Evolutionary conservation across 2,329 filamentous ascomycete genomes (phyloP), one percentile per base, ranked within the genome.

Genomic region (Hymenoscyphus occultus): DNA sequence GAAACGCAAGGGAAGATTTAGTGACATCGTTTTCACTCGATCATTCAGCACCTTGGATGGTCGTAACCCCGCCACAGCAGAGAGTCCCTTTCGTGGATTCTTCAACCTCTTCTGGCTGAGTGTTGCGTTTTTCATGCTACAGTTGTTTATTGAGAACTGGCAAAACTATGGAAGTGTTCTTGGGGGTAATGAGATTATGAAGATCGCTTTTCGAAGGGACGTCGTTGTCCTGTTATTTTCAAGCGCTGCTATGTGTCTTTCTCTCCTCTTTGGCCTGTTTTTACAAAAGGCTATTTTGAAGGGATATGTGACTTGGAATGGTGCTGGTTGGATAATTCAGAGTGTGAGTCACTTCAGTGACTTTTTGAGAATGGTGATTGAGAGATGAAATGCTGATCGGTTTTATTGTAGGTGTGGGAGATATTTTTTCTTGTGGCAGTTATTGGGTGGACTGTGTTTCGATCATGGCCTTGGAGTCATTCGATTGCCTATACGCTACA

Each of bases 51-150:
- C 88, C 0, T 93, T 93, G 74, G 90, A 93, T 75, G 82, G 88
- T 12, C 86, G 90, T 69, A 93, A 92, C 72, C 81, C 83, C 5
- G 78, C 79, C 0, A 84, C 85, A 1, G 82, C 84, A 3, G 86
- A 88, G 59, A 91, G 87, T 54, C 87, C 88, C 0, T 93, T 93
- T 71, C 86, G 90, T 74, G 91, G 91, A 39, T 93, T 93, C 78
- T 93, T 91, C 72, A 90, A 88, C 0, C 79, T 94, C 0, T 92
- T 92, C 75, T 93, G 91, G 90, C 83, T 92, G 58, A 82, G 83
- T 9, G 86, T 92, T 67, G 82, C 84, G 6, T 75, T 93, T 56
- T 83, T 90, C 70, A 83, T 92, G 65, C 72, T 90, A 40, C 87
- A 87, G 73, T 86, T 91, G 59, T 88, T 83, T 0, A 84, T 85